Evolutionary conservation across 768 basidiomycete species (phyloP).

Genomic region (Guyanaporus albipodus): DNA sequence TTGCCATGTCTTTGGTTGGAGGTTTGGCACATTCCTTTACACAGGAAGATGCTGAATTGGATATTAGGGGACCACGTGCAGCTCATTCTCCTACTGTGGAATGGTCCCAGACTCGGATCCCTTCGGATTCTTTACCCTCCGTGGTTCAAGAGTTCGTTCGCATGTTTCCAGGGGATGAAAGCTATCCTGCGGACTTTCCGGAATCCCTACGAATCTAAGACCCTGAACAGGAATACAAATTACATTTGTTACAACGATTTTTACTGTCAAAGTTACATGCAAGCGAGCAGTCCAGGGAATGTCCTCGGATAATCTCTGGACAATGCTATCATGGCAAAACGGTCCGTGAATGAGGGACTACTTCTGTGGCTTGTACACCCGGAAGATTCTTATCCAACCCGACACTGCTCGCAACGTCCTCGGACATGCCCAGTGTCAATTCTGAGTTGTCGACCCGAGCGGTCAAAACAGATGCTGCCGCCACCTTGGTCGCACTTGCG

Average conservation of each 20-base stretch:
- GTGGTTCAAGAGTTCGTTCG: conserved; percentile 29
- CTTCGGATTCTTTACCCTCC: conserved; percentile 22
- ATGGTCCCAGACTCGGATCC: not conserved
- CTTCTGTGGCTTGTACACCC: conserved; percentile 15
- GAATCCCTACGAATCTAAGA: conserved; percentile 24
- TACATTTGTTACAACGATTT: not conserved
- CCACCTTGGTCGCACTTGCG: conserved; percentile 7
- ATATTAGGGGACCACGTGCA: not conserved
- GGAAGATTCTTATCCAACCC: conserved; percentile 18
- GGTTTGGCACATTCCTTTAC: conserved; percentile 1
- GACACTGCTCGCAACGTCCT: conserved; percentile 10
- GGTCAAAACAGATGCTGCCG: conserved; percentile 15
- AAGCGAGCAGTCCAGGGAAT: too few relatives aligned
- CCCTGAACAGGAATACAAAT: not conserved
- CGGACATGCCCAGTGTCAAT: conserved; percentile 22
- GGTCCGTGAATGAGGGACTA: conserved; percentile 5
- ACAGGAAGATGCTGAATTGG: conserved; percentile 9
- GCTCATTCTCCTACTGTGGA: not conserved
- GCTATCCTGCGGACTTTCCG: conserved; percentile 34
- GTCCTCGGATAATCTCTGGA: not conserved
- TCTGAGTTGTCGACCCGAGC: conserved; percentile 20
- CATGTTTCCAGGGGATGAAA: conserved; percentile 34
- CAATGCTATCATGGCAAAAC: conserved; percentile 6
- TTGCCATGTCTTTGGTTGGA: not conserved
- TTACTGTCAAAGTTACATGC: not conserved